phyloP scores from a whole-genome alignment of 805 yeast species.

The Scheffersomyces amazonensis region DNA sequence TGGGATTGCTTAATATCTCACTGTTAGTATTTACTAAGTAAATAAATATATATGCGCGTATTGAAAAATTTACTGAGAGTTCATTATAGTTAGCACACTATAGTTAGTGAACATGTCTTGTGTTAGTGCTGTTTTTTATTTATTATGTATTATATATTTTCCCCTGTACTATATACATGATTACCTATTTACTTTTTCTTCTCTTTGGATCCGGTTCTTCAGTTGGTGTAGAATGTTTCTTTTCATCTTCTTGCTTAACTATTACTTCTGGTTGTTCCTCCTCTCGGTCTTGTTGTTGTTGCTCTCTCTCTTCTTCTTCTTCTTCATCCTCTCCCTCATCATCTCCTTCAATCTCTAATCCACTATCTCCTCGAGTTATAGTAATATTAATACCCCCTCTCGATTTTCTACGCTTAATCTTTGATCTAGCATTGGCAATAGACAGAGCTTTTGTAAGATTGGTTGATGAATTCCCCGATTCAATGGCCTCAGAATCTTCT shows the following conservation, averaged over 20 bases:
- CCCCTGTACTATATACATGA: too few species aligned
- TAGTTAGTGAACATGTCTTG: too few species aligned
- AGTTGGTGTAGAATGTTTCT: not conserved
- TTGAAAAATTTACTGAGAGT: too few species aligned
- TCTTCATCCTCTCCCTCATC: constrained; percentile 2
- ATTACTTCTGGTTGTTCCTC: not conserved
- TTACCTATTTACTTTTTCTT: too few species aligned
- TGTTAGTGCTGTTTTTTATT: too few species aligned
- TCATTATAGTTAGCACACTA: too few species aligned
- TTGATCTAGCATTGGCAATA: constrained; percentile 3
- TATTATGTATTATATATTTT: too few species aligned
- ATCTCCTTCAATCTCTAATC: not conserved
- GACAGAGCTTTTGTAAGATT: not conserved
- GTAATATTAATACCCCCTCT: constrained; percentile 24
- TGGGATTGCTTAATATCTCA: too few species aligned
- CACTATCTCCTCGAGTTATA: not conserved
- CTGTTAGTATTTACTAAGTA: too few species aligned
- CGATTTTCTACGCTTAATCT: constrained; percentile 20
- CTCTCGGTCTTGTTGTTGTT: not conserved
- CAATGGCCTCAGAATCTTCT: constrained; percentile 7
- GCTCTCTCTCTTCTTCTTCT: not conserved
- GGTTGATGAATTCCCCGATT: constrained; percentile 5
- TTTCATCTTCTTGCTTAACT: not conserved
- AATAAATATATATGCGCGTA: too few species aligned
- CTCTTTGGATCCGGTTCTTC: constrained; percentile 5